Percentiles rank a stretch among this genome's conserved stretches.
These are phyloP conservation scores for Arbutus unedo DNA, from an alignment of 148 eudicot genomes.

Conservation along the genomic window DNA sequence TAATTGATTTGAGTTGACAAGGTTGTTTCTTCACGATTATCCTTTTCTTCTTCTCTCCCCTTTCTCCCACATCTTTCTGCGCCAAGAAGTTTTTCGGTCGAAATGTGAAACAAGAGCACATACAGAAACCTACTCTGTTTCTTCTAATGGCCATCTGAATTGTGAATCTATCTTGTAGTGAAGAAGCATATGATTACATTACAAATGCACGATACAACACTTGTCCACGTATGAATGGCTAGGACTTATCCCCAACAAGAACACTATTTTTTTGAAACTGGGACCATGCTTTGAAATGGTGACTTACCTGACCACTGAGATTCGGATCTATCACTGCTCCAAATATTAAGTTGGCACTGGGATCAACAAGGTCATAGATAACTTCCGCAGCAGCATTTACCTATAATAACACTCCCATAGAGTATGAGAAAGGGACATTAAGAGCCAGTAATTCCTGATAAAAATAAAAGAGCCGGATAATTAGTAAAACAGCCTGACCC, in stretches of 20 bases:
- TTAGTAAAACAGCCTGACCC: background rate
- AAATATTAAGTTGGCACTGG: conserved; percentile 92
- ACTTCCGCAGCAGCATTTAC: conserved; percentile 99
- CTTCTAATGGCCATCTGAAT: background rate
- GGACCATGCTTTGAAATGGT: background rate
- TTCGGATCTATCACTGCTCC: conserved; percentile 97
- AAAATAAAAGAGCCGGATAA: background rate
- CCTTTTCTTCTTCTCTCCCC: background rate
- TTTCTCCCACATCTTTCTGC: background rate
- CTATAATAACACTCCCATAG: conserved; percentile 35
- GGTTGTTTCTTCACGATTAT: background rate
- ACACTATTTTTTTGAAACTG: background rate
- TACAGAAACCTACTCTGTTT: background rate
- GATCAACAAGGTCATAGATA: conserved; percentile 97
- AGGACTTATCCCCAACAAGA: background rate
- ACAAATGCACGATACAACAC: background rate
- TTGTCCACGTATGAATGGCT: background rate
- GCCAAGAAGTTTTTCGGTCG: background rate
- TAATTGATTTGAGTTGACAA: background rate
- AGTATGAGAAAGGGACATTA: background rate
- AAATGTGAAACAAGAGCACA: background rate
- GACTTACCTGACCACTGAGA: conserved; percentile 83
- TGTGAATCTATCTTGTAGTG: background rate
- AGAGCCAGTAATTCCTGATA: no score
- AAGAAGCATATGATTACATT: background rate